phyloP scores from a whole-genome alignment of 164 flowering plant species.

The Buxus sempervirens region DNA sequence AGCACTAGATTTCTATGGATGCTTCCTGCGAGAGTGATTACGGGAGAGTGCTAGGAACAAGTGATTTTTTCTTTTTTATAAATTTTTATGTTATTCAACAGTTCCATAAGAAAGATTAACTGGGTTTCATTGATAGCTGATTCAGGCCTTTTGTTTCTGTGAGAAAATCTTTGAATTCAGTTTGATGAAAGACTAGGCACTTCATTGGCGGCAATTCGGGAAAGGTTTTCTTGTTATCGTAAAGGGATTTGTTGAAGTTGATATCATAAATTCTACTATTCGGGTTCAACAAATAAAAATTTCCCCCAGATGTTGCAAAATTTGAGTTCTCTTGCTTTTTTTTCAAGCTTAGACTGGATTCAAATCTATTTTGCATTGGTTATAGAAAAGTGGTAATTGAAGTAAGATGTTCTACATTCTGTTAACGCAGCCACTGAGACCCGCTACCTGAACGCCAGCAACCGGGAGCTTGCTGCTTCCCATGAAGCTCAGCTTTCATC shows the following conservation, averaged over 20 bases:
- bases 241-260: no score
- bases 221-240: neutral
- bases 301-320: no score
- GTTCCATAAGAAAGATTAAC: neutral
- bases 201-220: neutral
- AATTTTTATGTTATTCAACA: neutral
- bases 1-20: neutral
- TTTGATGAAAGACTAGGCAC: neutral
- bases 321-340: conserved; percentile 8
- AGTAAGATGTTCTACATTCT: neutral
- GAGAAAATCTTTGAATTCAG: no score
- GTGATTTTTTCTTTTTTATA: no score
- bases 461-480: conserved; percentile 64
- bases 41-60: no score
- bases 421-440: conserved; percentile 74
- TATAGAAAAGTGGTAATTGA: neutral
- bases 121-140: neutral
- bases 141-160: no score
- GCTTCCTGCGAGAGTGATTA: no score
- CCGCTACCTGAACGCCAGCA: conserved; percentile 89
- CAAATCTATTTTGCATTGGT: conserved; percentile 1
- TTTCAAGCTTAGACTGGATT: neutral
- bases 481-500: conserved; percentile 54
- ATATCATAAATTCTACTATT: no score
- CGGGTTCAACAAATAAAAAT: neutral